phyloP scores from a whole-genome alignment of 192 early-diverging fungal genomes.

The Pilobolus umbonatus region DNA sequence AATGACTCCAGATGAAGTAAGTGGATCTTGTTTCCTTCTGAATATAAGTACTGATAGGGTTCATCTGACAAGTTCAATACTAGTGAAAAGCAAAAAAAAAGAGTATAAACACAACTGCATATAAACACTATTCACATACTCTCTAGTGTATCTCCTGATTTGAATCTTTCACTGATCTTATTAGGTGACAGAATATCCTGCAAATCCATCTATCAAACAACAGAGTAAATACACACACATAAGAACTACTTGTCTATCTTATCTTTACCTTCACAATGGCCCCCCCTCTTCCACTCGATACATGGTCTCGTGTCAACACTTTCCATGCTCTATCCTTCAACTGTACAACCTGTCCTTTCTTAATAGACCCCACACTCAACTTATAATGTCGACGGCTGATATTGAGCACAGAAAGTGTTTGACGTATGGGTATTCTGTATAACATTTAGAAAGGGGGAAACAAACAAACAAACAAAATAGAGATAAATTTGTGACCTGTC shows the following conservation, averaged over 20 bases:
- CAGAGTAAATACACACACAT: background rate
- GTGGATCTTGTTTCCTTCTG: constrained; percentile 55
- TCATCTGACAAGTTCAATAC: constrained; percentile 63
- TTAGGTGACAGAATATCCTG: constrained; percentile 58
- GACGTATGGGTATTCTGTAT: background rate
- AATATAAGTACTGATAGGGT: constrained; percentile 70
- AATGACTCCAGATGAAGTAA: constrained; percentile 65
- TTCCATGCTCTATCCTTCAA: constrained; percentile 60
- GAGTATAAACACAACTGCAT: background rate
- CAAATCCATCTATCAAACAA: constrained; percentile 53
- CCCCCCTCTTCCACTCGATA: constrained; percentile 64
- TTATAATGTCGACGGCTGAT: constrained; percentile 41
- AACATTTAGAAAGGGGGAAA: background rate
- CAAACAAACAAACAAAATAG: background rate
- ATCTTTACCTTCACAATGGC: constrained; percentile 52
- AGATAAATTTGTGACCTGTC: constrained; percentile 2
- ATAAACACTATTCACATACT: constrained; percentile 20
- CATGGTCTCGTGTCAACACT: constrained; percentile 59
- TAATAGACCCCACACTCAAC: constrained; percentile 46
- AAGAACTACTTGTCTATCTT: background rate
- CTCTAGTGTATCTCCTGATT: constrained; percentile 64
- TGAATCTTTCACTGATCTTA: constrained; percentile 64
- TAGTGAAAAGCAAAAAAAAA: background rate
- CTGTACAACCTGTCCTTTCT: constrained; percentile 67
- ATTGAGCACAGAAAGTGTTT: background rate